Evolutionary conservation across 164 flowering plant genomes (phyloP).

Genomic region (Platanus orientalis): DNA sequence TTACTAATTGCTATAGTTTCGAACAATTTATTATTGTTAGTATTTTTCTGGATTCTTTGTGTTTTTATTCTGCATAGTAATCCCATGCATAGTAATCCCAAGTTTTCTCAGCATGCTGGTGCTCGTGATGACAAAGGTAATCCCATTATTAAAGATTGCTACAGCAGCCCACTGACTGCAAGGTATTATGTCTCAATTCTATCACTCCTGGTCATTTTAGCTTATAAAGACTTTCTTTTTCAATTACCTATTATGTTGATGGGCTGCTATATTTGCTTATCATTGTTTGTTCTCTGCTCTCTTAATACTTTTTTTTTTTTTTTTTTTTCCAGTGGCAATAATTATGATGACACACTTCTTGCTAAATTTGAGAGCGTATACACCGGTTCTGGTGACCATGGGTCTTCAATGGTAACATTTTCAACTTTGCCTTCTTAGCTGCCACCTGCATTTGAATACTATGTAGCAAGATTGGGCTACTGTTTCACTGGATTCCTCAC

Average conservation of each 20-base stretch:
- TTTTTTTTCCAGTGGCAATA: slow-evolving; percentile 64
- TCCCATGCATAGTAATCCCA: neutral
- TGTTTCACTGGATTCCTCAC: slow-evolving; percentile 1
- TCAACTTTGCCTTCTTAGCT: slow-evolving; percentile 1
- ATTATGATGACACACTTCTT: slow-evolving; percentile 74
- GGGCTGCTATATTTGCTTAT: too few relatives aligned
- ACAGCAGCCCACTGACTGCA: slow-evolving; percentile 86
- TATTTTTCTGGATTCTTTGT: neutral
- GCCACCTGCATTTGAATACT: neutral
- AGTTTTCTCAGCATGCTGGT: slow-evolving; percentile 70
- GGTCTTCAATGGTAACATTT: slow-evolving; percentile 83
- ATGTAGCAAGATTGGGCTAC: neutral
- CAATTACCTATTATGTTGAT: neutral
- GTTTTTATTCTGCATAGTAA: slow-evolving; percentile 2
- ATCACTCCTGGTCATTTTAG: neutral
- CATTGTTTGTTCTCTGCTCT: neutral
- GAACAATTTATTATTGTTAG: too few relatives aligned
- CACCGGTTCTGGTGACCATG: slow-evolving; percentile 84
- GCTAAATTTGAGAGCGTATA: slow-evolving; percentile 83
- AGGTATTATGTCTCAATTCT: slow-evolving; percentile 43
- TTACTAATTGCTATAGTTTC: neutral
- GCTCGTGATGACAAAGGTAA: slow-evolving; percentile 83
- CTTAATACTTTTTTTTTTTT: neutral
- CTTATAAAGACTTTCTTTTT: neutral
- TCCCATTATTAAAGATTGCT: slow-evolving; percentile 76